Evolutionary conservation across 371 early-diverging fungal species (phyloP).

Genomic region (Choanephora cucurbitarum): DNA sequence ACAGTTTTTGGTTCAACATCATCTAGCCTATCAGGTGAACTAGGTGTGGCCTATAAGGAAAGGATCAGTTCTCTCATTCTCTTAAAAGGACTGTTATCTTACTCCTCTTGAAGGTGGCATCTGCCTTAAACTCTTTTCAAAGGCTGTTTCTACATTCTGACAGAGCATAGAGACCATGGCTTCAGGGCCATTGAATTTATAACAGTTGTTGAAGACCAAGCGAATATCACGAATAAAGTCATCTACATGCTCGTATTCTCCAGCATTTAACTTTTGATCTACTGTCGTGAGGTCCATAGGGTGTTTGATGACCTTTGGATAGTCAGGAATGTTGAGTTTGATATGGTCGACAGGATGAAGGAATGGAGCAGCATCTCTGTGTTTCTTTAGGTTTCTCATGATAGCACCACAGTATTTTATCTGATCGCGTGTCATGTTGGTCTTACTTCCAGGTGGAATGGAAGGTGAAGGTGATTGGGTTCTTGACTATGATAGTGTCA

Average conservation of each 20-base stretch:
- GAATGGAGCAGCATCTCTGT: conserved; percentile 81
- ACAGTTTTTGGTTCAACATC: conserved; percentile 15
- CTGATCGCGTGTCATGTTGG: conserved; percentile 77
- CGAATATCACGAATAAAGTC: conserved; percentile 80
- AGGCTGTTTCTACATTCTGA: conserved; percentile 71
- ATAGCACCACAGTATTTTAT: conserved; percentile 78
- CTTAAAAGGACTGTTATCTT: no score
- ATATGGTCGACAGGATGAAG: conserved; percentile 94
- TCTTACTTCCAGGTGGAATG: conserved; percentile 18
- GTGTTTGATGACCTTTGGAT: conserved; percentile 86
- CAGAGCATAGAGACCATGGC: conserved; percentile 77
- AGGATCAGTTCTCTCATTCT: neutral
- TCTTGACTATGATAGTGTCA: conserved; percentile 14
- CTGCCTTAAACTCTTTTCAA: conserved; percentile 69
- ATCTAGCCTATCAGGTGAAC: conserved; percentile 23
- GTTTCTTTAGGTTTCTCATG: conserved; percentile 72
- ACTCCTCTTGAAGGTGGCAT: conserved; percentile 61
- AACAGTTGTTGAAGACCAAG: conserved; percentile 88
- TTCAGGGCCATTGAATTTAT: conserved; percentile 86
- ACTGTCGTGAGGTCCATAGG: conserved; percentile 99
- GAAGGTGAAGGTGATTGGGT: conserved; percentile 32
- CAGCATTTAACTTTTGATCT: conserved; percentile 78
- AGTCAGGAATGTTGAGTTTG: conserved; percentile 91
- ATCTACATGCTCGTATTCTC: conserved; percentile 64
- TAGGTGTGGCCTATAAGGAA: no score